Percentiles rank a stretch among this genome's conserved stretches.
These are phyloP conservation scores for Rhodomyrtus tomentosa DNA, from an alignment of 345 rosid genomes.

Conservation along the genomic window DNA sequence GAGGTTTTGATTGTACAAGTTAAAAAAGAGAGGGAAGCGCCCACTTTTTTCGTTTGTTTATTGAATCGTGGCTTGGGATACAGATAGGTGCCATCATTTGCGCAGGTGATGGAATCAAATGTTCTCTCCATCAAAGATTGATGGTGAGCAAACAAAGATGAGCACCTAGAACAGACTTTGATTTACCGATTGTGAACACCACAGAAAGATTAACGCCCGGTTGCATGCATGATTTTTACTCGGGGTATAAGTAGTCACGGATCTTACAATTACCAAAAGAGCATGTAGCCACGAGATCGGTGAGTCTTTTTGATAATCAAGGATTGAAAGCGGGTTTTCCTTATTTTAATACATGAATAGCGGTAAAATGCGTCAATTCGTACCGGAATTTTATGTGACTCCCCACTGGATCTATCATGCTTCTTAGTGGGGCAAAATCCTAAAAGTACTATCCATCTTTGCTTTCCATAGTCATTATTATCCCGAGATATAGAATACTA, in stretches of 20 bases:
- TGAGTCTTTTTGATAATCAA: not conserved
- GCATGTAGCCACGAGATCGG: not conserved
- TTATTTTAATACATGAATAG: not conserved
- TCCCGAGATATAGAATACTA: not conserved
- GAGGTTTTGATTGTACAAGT: not conserved
- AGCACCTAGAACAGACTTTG: not conserved
- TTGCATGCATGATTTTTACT: not conserved
- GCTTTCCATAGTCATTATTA: conserved; percentile 4
- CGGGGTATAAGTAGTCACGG: not conserved
- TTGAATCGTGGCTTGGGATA: not conserved
- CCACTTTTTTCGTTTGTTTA: not conserved
- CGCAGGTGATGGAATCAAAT: not conserved
- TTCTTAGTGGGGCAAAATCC: not conserved
- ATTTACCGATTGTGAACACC: not conserved
- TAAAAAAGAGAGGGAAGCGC: not conserved
- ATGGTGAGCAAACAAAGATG: not conserved
- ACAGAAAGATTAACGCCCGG: not conserved
- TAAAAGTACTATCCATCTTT: not conserved
- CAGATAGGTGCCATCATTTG: not conserved
- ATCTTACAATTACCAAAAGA: not conserved
- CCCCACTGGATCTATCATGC: not conserved
- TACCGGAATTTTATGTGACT: not conserved
- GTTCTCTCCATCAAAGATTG: not conserved
- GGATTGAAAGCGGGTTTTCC: not conserved
- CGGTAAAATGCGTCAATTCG: not conserved